Conservation (phyloP, 2,329 filamentous ascomycete species). For the Curvularia verruculosa region DNA sequence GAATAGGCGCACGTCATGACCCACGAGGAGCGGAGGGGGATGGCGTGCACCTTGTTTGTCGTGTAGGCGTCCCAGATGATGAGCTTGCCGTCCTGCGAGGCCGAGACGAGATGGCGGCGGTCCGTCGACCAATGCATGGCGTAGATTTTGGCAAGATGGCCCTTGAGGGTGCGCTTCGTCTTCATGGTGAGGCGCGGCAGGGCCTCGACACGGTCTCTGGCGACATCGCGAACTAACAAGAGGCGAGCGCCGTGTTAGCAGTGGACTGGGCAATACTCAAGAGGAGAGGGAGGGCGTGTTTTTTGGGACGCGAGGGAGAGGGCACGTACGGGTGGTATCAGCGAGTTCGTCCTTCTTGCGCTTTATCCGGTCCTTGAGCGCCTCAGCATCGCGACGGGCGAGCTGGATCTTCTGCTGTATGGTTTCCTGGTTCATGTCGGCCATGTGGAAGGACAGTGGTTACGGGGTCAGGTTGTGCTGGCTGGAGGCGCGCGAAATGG, state of each 20-base stretch:
- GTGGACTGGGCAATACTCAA: too few species aligned
- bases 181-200: slow-evolving; percentile 96
- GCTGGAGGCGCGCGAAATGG: slow-evolving; percentile 27
- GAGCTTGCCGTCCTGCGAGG: slow-evolving; percentile 97
- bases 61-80: slow-evolving; percentile 99
- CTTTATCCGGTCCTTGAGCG: slow-evolving; percentile 98
- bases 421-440: slow-evolving; percentile 58
- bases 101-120: slow-evolving; percentile 93
- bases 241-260: slow-evolving; percentile 33
- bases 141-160: slow-evolving; percentile 98
- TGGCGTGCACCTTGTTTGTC: slow-evolving; percentile 99
- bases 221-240: slow-evolving; percentile 93
- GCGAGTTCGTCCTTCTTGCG: slow-evolving; percentile 99
- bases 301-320: too few species aligned
- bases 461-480: slow-evolving; percentile 17
- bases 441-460: slow-evolving; percentile 42
- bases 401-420: slow-evolving; percentile 78
- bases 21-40: slow-evolving; percentile 96
- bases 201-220: slow-evolving; percentile 88
- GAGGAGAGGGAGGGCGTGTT: not conserved
- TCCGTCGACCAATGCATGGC: slow-evolving; percentile 99
- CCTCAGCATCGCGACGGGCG: slow-evolving; percentile 96
- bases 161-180: slow-evolving; percentile 94
- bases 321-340: slow-evolving; percentile 87
- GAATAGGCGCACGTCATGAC: slow-evolving; percentile 99